Base-by-base conservation (phyloP, 495 filamentous ascomycete species). In the Xylaria flabelliformis region DNA sequence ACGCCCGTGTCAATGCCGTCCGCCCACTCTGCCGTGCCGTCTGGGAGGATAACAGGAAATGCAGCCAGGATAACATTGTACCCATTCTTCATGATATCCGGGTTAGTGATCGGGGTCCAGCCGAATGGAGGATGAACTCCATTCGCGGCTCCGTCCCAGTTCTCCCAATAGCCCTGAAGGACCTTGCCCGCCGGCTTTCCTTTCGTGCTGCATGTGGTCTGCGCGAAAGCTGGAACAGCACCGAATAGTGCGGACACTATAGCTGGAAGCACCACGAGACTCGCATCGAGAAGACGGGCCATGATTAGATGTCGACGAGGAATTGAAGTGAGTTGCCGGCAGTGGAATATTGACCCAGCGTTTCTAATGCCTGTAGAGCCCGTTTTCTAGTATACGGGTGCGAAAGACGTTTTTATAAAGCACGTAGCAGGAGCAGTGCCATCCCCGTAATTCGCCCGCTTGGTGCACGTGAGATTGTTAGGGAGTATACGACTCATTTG, bases 121-220 rank as follows among this genome's bases (percentile, higher is more conserved):
- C 74, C 74, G 53, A 76, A 70, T 9, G 39, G 39, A 19, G 74
- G 72, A 56, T 76, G 74, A 21, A 74, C 72, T 15, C 72, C 74
- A 17, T 70, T 74, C 17, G 24, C 34, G 24, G 74, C 26, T 55
- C 74, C 74, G 48, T 76, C 74, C 74, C 74, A 76, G 67, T 76
- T 76, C 61, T 76, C 74, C 74, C 74, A 76, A 48, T 76, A 76
- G 17, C 74, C 74, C 51, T 73, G 70, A 17, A 76, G 72, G 13
- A 76, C 74, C 46, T 76, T 74, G 21, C 74, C 74, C 1, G 51
- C 19, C 21, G 74, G 74, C 55, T 74, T 76, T 32, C 74, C 74
- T 55, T 74, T 76, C 13, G 70, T 72, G 2, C 34, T 53, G 58
- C 74, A 76, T 66, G 74, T 76, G 8, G 56, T 46, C 50, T 65